Evolutionary conservation across 1,284 basidiomycete species (phyloP), one percentile per base, ranked within the genome.

Genomic region (Cryptococcus wingfieldii): DNA sequence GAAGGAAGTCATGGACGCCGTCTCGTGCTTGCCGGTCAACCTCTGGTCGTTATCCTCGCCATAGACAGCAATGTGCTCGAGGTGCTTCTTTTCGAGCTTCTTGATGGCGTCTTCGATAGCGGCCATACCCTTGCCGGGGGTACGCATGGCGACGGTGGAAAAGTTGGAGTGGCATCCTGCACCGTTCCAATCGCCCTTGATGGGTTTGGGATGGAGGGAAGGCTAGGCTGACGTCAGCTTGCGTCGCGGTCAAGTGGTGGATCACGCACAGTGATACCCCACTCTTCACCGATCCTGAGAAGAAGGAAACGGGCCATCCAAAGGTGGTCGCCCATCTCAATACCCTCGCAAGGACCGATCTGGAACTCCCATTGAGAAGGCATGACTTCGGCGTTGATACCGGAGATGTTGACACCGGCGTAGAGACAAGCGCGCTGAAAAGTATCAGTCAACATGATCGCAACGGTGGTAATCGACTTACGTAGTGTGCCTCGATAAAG

Each of bases 311-410:
- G 89, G 46, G 93, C 90, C 84, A 96, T 91, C 90, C 90, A 94
- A 70, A 96, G 86, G 80, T 96, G 93, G 79, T 99, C 95, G 69
- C 95, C 95, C 90, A 98, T 96, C 39, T 89, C 84, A 78, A 98
- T 97, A 64, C 95, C 95, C 78, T 89, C 87, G 75, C 95, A 98
- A 42, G 95, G 95, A 59, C 95, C 95, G 69, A 98, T 93, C 80
- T 98, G 96, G 89, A 96, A 98, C 81, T 98, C 95, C 94, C 94
- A 98, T 80, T 98, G 96, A 58, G 94, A 88, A 28, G 96, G 95
- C 95, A 98, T 98, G 69, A 98, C 96, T 81, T 98, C 96, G 65
- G 96, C 96, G 79, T 98, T 99, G 82, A 99, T 98, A 76, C 96
- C 96, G 62, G 91, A 95, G 81, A 98, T 98, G 82, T 93, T 94